Evolutionary conservation across 2,329 filamentous ascomycete species (phyloP).

Genomic region (Neonectria coccinea): DNA sequence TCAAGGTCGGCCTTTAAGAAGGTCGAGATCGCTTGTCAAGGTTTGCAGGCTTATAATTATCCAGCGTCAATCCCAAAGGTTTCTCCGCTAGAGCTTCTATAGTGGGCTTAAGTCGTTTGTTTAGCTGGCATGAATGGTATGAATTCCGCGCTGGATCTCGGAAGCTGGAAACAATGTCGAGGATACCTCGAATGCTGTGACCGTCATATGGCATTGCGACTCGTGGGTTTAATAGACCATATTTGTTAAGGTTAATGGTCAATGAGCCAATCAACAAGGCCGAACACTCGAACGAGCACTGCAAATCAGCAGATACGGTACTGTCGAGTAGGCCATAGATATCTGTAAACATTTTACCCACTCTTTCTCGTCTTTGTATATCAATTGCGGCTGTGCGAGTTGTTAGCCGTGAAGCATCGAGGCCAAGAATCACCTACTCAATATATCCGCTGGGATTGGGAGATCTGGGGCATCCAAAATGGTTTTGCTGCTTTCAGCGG

Average conservation of each 20-base stretch:
- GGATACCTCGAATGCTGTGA: not conserved
- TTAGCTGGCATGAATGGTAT: too few species aligned
- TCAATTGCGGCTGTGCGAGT: constrained; percentile 14
- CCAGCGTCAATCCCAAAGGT: too few species aligned
- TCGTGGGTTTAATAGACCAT: constrained; percentile 9
- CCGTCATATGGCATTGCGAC: not conserved
- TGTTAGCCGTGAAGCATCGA: not conserved
- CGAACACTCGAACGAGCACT: constrained; percentile 33
- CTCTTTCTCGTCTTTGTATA: not conserved
- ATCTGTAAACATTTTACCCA: not conserved
- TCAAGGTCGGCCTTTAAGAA: too few species aligned
- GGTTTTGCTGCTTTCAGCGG: constrained; percentile 17
- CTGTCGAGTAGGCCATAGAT: constrained; percentile 13
- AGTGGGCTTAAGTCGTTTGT: not conserved
- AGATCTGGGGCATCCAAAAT: constrained; percentile 12
- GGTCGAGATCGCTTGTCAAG: too few species aligned
- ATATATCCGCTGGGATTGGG: constrained; percentile 6
- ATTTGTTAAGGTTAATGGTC: constrained; percentile 22
- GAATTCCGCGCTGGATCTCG: too few species aligned
- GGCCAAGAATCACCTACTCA: constrained; percentile 10
- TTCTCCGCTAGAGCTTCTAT: not conserved
- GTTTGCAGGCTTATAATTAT: too few species aligned
- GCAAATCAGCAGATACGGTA: not conserved
- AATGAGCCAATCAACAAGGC: constrained; percentile 35
- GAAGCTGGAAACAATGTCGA: not conserved